Percentiles rank a stretch among this genome's conserved stretches.
Conservation (phyloP, 768 basidiomycete genomes). For the Phylloporus sp. region DNA sequence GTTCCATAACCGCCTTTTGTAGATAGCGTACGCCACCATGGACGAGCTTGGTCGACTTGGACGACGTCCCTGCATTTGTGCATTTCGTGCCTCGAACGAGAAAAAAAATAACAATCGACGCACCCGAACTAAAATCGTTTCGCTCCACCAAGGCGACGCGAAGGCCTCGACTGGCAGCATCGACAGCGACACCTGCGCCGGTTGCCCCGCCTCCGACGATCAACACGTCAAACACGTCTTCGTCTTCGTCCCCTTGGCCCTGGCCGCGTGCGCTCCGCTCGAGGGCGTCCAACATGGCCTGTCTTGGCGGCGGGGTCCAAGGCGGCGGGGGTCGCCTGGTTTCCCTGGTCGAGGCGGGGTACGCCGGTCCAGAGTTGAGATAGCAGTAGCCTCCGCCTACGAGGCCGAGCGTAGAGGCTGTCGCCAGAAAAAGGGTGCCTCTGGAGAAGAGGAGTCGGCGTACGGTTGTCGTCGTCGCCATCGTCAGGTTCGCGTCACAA, state of each 20-base stretch:
- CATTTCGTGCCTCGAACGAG: neutral
- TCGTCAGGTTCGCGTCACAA: no score
- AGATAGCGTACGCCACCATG: constrained; percentile 98
- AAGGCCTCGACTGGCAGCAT: constrained; percentile 87
- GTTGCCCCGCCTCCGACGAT: constrained; percentile 95
- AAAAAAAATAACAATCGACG: constrained; percentile 13
- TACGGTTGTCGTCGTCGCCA: constrained; percentile 1
- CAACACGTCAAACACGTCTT: constrained; percentile 70
- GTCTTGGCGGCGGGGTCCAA: constrained; percentile 71
- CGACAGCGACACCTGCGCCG: constrained; percentile 93
- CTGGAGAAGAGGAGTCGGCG: constrained; percentile 44
- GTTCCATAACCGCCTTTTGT: constrained; percentile 92
- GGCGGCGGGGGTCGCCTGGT: constrained; percentile 68
- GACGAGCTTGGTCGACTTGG: constrained; percentile 96
- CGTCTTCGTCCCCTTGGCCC: constrained; percentile 32
- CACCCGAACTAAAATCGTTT: constrained; percentile 87
- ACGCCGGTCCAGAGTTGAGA: constrained; percentile 68
- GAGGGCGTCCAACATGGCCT: constrained; percentile 59
- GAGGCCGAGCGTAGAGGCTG: constrained; percentile 48
- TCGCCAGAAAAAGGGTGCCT: constrained; percentile 47
- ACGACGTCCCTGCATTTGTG: constrained; percentile 82
- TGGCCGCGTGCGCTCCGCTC: constrained; percentile 21
- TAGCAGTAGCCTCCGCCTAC: constrained; percentile 63
- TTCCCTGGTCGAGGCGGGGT: constrained; percentile 57
- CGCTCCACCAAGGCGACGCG: constrained; percentile 91